Evolutionary conservation across 768 basidiomycete species (phyloP).

Genomic region (Russula compacta): DNA sequence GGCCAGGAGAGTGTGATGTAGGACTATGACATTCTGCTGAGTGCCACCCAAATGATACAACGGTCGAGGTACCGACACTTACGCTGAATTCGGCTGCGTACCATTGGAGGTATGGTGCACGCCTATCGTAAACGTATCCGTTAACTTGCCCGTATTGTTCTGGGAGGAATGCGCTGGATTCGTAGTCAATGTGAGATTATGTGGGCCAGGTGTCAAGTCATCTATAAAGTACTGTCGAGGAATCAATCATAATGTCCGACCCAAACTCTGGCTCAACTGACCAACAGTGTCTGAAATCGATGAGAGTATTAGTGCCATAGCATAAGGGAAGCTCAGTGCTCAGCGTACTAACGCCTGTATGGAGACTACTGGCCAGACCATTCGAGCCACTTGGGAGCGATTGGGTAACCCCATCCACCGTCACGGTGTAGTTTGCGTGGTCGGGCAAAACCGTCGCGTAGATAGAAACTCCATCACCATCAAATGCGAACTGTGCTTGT

Average conservation of each 20-base stretch:
- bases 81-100: not conserved
- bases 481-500: slow-evolving; percentile 36
- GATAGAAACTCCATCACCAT: slow-evolving; percentile 44
- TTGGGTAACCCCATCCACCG: slow-evolving; percentile 33
- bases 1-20: no score
- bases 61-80: not conserved
- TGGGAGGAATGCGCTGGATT: slow-evolving; percentile 17
- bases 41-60: not conserved
- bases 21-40: not conserved
- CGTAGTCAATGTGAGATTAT: slow-evolving; percentile 33
- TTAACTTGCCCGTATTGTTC: slow-evolving; percentile 1
- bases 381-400: slow-evolving; percentile 31
- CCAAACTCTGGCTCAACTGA: slow-evolving; percentile 10
- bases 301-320: not conserved
- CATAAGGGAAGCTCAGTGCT: not conserved
- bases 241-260: not conserved
- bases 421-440: slow-evolving; percentile 39
- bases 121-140: slow-evolving; percentile 11
- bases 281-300: slow-evolving; percentile 22
- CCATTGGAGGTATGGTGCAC: not conserved
- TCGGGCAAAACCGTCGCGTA: slow-evolving; percentile 47
- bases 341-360: slow-evolving; percentile 25
- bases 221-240: slow-evolving; percentile 33
- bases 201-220: slow-evolving; percentile 31
- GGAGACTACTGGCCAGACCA: slow-evolving; percentile 29